A percentile compares a stretch with the other conserved stretches of the same genome.
Evolutionary conservation across 192 early-diverging fungal genomes (phyloP).

Genomic region (Rhizophagus clarus): DNA sequence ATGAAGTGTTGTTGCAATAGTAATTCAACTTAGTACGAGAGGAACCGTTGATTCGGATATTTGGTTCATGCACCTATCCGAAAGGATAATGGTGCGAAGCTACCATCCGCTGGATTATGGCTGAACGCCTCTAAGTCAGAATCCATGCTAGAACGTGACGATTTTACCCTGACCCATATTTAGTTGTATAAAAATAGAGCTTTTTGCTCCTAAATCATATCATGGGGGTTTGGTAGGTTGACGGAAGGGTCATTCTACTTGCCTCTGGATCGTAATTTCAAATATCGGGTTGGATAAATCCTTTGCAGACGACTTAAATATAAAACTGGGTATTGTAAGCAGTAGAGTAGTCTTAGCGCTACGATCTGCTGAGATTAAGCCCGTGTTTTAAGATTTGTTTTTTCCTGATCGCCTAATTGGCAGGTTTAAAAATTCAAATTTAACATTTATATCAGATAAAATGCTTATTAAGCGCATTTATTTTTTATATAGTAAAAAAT

Average conservation of each 20-base stretch:
- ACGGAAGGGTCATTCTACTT: too few species aligned
- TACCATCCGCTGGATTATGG: constrained; percentile 31
- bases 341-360: too few species aligned
- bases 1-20: constrained; percentile 75
- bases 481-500: too few species aligned
- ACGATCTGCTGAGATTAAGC: too few species aligned
- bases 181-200: too few species aligned
- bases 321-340: constrained; percentile 11
- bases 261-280: constrained; percentile 2
- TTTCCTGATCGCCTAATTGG: too few species aligned
- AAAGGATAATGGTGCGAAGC: constrained; percentile 26
- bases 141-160: constrained; percentile 17
- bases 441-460: too few species aligned
- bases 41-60: constrained; percentile 74
- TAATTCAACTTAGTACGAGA: constrained; percentile 80
- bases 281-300: not conserved
- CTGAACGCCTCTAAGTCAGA: constrained; percentile 29
- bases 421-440: too few species aligned
- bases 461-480: too few species aligned
- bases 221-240: too few species aligned
- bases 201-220: too few species aligned
- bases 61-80: constrained; percentile 49
- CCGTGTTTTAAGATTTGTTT: too few species aligned
- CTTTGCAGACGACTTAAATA: constrained; percentile 19
- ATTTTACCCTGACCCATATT: not conserved